Evolutionary conservation across 2,329 filamentous ascomycete genomes (phyloP), one percentile per base, ranked within the genome.

Genomic region (Alternaria conjuncta): DNA sequence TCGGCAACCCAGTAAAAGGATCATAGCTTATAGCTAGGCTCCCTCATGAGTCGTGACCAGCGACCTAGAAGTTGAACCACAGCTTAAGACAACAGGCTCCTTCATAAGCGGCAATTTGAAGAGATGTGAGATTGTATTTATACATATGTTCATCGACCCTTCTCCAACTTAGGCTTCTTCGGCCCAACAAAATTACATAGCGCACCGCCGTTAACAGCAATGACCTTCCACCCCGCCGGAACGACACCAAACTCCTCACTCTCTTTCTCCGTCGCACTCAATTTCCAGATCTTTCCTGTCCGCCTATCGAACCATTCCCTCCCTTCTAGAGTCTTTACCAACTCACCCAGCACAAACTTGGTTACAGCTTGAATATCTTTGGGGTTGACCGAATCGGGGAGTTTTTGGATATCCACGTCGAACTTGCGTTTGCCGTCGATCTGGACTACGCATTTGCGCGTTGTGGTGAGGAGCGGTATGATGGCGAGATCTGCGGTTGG

Each of bases 341-440:
- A 85, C 67, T 88, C 84, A 4, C 81, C 80, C 3, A 90, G 81
- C 49, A 94, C 82, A 86, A 89, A 93, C 12, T 84, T 81, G 63
- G 91, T 80, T 53, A 78, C 81, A 3, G 84, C 11, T 82, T 25
- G 77, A 70, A 25, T 32, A 10, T 54, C 26, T 28, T 45, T 57
- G 10, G 21, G 28, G 7, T 45, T 58, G 23, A 46, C 47, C 21
- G 12, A 36, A 30, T 44, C 74, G 73, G 4, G 85, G 78, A 46
- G 85, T 82, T 84, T 84, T 1, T 87, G 84, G 23, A 96, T 88
- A 2, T 89, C 83, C n/a, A 90, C 85, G 1, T 87, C 87, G 65
- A 90, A 90, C 41, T 88, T 88, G 66, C 92, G 79, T 78, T 91
- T 94, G n/a, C 93, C 93, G 74, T 96, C 93, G 65, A 96, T 81